Conservation (phyloP, 176 grass and related monocot species). For the Aegilops speltoides region DNA sequence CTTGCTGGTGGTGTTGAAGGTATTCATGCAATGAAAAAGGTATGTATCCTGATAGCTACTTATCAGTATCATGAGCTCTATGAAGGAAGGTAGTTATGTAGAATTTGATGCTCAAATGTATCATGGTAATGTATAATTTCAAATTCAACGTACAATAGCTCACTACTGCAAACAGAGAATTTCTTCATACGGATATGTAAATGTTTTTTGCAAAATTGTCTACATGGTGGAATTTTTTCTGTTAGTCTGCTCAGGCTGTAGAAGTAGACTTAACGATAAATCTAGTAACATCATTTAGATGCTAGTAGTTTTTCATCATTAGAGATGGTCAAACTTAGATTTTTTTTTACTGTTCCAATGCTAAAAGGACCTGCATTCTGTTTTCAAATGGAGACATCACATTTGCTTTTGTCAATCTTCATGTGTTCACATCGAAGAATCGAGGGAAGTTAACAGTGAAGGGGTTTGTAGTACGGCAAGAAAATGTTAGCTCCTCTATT, state of each 20-base stretch:
- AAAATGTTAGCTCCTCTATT: not conserved
- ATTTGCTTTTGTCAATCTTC: not conserved
- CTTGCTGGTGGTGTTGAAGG: constrained; percentile 59
- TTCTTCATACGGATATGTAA: not conserved
- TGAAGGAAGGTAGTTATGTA: not conserved
- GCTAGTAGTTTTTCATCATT: not conserved
- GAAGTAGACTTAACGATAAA: not conserved
- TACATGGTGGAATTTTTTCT: not conserved
- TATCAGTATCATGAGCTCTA: constrained; percentile 31
- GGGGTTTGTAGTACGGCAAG: not conserved
- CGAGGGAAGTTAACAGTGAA: not conserved
- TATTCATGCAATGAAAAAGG: constrained; percentile 61
- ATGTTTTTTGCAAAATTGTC: not conserved
- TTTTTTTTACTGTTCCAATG: not conserved
- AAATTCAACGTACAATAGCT: not conserved
- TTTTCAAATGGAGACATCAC: not conserved
- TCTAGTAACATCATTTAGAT: not conserved
- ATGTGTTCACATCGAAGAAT: constrained; percentile 22
- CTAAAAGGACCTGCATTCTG: not conserved
- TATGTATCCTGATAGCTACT: constrained; percentile 50
- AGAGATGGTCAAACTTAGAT: not conserved
- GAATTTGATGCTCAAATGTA: not conserved
- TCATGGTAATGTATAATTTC: not conserved
- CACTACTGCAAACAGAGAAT: not conserved
- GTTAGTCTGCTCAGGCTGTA: not conserved